Evolutionary conservation across 805 yeast genomes (phyloP), one percentile per base, ranked within the genome.

Genomic region (Yamadazyma kitorensis): DNA sequence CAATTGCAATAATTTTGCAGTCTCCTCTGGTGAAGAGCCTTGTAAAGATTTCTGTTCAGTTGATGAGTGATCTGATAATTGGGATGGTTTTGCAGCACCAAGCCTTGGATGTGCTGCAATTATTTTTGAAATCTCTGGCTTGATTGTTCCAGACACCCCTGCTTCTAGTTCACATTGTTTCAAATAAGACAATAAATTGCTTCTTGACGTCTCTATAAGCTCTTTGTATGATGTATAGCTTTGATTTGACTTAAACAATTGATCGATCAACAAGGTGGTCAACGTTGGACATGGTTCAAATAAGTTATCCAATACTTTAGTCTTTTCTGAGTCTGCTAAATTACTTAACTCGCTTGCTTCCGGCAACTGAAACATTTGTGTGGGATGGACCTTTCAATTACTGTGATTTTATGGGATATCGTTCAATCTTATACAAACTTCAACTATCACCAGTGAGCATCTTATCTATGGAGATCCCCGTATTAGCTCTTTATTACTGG

Each of bases 31-130:
- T 18, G 65, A 72, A 7, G 71, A 52, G 0, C 70, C 64, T 37
- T 66, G 65, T 24, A 88, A 65, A 9, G 81, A 75, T 39, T 70
- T 73, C 54, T 88, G 96, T 57, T 88, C 97, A 4, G 61, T 54
- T 16, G 69, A 61, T 2, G 95, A 84, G 49, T 84, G 89, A 4
- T 57, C 64, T 6, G 86, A 82, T 19, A 86, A 64, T 18, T 61
- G 68, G 4, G 40, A 46, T 9, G 40, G 33, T 34, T 55, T 54
- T 3, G 78, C 67, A 3, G 84, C 85, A 0, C 97, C 97, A 12
- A 88, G 64, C 36, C 96, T 68, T 12, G 97, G 97, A 59, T 88
- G 97, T 0, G 96, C 95, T 1, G 86, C 80, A n/a, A 89, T 77
- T 37, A 89, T 86, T 24, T 71, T 61, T 27, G 68, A 49, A 9